phyloP scores from a whole-genome alignment of 768 basidiomycete genomes.

The Panus rudis region DNA sequence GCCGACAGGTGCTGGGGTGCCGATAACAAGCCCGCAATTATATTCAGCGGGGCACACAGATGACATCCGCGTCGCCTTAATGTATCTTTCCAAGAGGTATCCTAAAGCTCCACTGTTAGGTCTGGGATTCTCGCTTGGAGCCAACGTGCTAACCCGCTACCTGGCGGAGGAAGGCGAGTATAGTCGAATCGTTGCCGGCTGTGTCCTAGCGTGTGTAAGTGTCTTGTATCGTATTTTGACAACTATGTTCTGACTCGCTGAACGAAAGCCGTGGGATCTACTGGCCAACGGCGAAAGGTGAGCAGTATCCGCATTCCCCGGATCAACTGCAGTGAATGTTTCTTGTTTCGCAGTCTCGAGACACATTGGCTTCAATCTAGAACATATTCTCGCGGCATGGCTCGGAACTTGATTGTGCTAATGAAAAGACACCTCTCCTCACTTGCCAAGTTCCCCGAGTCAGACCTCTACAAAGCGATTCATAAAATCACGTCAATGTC shows the following conservation, averaged over 20 bases:
- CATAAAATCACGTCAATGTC: slow-evolving; percentile 39
- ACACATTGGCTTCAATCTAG: slow-evolving; percentile 48
- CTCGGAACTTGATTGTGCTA: slow-evolving; percentile 57
- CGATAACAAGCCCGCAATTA: slow-evolving; percentile 73
- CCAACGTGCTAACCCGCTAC: slow-evolving; percentile 86
- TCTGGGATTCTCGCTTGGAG: slow-evolving; percentile 90
- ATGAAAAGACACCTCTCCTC: slow-evolving; percentile 43
- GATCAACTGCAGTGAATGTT: slow-evolving; percentile 6
- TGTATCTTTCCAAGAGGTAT: slow-evolving; percentile 64
- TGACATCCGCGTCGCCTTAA: slow-evolving; percentile 76
- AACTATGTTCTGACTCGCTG: slow-evolving; percentile 4
- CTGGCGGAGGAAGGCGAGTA: slow-evolving; percentile 72
- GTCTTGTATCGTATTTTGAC: slow-evolving; percentile 8
- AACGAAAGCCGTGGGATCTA: slow-evolving; percentile 45
- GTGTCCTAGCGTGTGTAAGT: slow-evolving; percentile 71
- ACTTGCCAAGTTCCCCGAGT: slow-evolving; percentile 45
- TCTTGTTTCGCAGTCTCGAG: slow-evolving; percentile 38
- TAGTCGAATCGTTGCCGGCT: slow-evolving; percentile 57
- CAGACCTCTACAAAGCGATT: slow-evolving; percentile 42
- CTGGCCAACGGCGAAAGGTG: slow-evolving; percentile 25
- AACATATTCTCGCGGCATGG: slow-evolving; percentile 77
- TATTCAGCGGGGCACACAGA: slow-evolving; percentile 89
- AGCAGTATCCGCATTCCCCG: slow-evolving; percentile 8
- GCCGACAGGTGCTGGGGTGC: slow-evolving; percentile 87
- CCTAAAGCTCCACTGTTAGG: slow-evolving; percentile 81